Base-by-base conservation (phyloP, 768 basidiomycete genomes). In the Clitopilus passeckerianus region DNA sequence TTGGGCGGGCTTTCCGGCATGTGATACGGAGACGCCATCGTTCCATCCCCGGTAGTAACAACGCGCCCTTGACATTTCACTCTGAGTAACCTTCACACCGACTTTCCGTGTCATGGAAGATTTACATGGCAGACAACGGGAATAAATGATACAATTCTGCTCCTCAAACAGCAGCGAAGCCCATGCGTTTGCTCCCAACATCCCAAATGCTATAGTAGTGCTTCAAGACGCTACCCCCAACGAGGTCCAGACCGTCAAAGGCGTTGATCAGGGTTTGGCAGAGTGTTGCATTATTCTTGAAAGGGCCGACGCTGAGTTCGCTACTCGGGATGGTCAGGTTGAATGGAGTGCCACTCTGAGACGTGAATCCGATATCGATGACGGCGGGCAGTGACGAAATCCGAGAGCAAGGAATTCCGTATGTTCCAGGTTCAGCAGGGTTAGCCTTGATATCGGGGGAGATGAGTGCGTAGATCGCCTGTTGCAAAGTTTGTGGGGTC, bases 141-240 rank as follows among this genome's bases (percentile, higher is more conserved):
- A 63, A 62, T 61, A 54, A 61, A 50, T 20, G n/a, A 50, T 50
- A 50, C 20, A 12, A 50, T 50, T 18, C 5, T 22, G 12, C 46
- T 23, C 22, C 22, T 65, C 67, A 74, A 43, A 74, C 74, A n/a
- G 79, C 71, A 34, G 82, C 82, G 61, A 86, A 85, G 2, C 83
- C 83, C 66, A 85, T 68, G 24, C 79, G 69, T 62, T 76, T 73
- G 23, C 70, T 70, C 37, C 75, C 79, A 30, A 85, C 72, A 66
- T 85, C 83, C 81, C 82, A 84, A 9, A 84, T 78, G 58, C 77
- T 82, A 65, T 83, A 85, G 62, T 82, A 85, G 64, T 85, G 83
- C 72, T 86, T 84, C 61, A 85, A 68, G 58, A 84, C 60, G 63
- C 81, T 83, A 23, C 78, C 83, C 10, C 83, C 84, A 24, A 86